Base-by-base conservation (phyloP, 1,284 basidiomycete genomes). In the Ceratobasidium sp. region DNA sequence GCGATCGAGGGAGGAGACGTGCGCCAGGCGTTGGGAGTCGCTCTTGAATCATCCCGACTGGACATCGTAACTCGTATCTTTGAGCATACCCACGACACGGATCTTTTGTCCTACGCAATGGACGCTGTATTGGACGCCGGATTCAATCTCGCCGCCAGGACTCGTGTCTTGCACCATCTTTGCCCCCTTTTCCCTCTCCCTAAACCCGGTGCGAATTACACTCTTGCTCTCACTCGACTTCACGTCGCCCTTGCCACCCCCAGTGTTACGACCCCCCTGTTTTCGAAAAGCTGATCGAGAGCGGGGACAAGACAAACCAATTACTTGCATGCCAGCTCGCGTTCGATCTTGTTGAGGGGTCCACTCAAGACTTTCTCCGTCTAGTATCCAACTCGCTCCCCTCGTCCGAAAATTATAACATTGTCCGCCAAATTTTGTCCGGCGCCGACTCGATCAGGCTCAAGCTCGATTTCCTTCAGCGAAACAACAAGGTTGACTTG, bases 1-100 rank as follows among this genome's bases (percentile, higher is more conserved):
- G 96, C 93, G 75, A 89, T 95, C 62, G 83, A 87, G 10, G 92
- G 95, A 71, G 90, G 90, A 65, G 94, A 95, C 77, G 92, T 86
- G 80, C 94, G 91, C 77, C 93, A 96, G 80, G 94, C 94, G 2
- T 90, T 97, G 72, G 96, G 96, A 50, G 92, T 98, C 74, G 94
- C 95, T 0, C 84, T 98, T 6, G 95, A 97, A 76, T 89, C 94
- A 25, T 89, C 84, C 71, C 87, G 95, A 60, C 82, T 97, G 17
- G 94, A 97, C 75, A 82, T 97, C 38, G 87, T 98, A 74, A 84
- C 89, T 72, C 82, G 85, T 47, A 87, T 96, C 60, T 94, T 91
- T 77, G 79, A 85, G 40, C 83, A 83, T 75, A 92, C 88, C 43
- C 82, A 83, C 50, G 93, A 97, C 75, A 87, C 88, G 22, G 84